These are phyloP conservation scores for Spirogloea muscicola DNA, from an alignment of 139 green algal genomes.

Conservation along the genomic window DNA sequence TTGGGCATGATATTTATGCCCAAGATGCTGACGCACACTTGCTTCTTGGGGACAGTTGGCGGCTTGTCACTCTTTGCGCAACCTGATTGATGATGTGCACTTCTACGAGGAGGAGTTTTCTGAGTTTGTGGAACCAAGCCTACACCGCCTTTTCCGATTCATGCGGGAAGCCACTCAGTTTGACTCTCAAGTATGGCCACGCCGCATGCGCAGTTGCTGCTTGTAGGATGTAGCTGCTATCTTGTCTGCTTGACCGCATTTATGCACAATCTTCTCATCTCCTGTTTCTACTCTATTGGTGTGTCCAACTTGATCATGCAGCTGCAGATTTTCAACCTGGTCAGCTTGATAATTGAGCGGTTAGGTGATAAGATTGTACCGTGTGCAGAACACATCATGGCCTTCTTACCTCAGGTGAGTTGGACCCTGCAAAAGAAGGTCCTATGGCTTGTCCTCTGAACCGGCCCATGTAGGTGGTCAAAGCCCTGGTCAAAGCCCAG, in stretches of 20 bases:
- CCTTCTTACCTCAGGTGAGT: constrained; percentile 37
- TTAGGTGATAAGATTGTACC: constrained; percentile 50
- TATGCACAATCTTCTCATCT: no score
- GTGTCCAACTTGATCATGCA: constrained; percentile 38
- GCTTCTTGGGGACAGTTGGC: constrained; percentile 37
- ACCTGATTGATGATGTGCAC: constrained; percentile 47
- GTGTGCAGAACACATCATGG: constrained; percentile 42
- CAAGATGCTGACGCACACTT: no score
- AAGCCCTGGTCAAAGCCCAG: no score
- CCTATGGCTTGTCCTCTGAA: no score
- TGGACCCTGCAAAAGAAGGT: no score
- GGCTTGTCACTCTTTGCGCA: constrained; percentile 16
- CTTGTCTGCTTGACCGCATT: no score
- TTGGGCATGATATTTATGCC: no score
- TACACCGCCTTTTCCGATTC: constrained; percentile 45
- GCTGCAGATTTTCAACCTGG: constrained; percentile 52
- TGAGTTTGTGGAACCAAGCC: constrained; percentile 32
- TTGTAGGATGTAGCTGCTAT: no score
- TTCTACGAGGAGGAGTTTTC: constrained; percentile 54
- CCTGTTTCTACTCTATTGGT: no score
- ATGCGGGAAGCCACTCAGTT: constrained; percentile 47
- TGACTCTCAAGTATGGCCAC: constrained; percentile 50
- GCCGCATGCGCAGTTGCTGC: no score
- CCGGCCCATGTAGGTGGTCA: no score
- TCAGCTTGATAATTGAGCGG: constrained; percentile 50